A percentile compares a stretch with the other conserved stretches of the same genome.
These are phyloP conservation scores for Stephania cephalantha DNA, from an alignment of 164 flowering plant species.

Conservation along the genomic window DNA sequence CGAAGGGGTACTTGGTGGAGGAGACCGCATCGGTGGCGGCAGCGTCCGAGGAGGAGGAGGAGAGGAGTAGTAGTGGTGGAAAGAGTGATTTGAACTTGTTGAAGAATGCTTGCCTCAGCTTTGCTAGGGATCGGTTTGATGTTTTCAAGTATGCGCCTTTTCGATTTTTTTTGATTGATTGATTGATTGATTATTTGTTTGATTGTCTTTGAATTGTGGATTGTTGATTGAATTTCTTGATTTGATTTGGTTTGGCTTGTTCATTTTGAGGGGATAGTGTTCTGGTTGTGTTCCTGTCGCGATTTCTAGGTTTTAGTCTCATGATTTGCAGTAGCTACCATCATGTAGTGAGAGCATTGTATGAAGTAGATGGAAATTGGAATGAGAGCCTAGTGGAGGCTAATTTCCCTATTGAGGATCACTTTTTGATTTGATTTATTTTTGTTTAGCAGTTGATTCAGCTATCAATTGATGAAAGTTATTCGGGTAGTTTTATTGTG, in stretches of 20 bases:
- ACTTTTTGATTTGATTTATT: too few relatives aligned
- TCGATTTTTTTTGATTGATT: not conserved
- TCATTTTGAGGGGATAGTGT: not conserved
- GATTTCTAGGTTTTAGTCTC: too few relatives aligned
- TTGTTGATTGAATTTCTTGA: not conserved
- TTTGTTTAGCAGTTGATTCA: too few relatives aligned
- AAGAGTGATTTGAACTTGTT: constrained; percentile 34
- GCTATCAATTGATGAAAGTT: too few relatives aligned
- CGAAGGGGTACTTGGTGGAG: constrained; percentile 45
- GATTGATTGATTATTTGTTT: too few relatives aligned
- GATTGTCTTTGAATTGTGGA: too few relatives aligned
- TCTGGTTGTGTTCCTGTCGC: not conserved
- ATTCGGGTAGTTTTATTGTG: too few relatives aligned
- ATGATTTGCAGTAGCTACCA: too few relatives aligned
- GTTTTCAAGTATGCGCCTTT: constrained; percentile 43
- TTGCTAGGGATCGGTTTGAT: constrained; percentile 71
- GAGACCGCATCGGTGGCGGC: not conserved
- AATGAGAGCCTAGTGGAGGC: too few relatives aligned
- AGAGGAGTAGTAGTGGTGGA: not conserved
- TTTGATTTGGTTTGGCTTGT: not conserved
- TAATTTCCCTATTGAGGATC: too few relatives aligned
- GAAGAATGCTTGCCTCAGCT: constrained; percentile 58
- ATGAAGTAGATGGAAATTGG: too few relatives aligned
- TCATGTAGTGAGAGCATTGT: too few relatives aligned
- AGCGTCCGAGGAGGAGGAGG: not conserved